phyloP scores from a whole-genome alignment of 1,284 basidiomycete genomes.

The Dichomitus squalens region DNA sequence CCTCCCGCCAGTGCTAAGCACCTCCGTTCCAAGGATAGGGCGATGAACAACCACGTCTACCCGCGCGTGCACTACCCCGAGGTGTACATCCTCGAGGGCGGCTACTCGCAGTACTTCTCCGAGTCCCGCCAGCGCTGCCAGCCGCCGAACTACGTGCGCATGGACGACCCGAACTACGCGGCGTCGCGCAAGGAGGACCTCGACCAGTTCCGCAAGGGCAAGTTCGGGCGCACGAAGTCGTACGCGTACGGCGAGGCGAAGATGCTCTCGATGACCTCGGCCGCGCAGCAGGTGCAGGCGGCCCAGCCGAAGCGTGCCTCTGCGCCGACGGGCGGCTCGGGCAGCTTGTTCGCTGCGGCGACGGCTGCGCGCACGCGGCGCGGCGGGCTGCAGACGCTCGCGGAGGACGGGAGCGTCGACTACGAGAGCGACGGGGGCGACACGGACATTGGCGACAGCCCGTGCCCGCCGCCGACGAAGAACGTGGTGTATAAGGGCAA shows the following conservation, averaged over 20 bases:
- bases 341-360: conserved; percentile 66
- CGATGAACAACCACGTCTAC: conserved; percentile 85
- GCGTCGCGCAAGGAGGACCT: conserved; percentile 82
- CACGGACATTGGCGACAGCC: conserved; percentile 76
- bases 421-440: conserved; percentile 70
- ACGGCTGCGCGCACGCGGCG: conserved; percentile 64
- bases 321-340: conserved; percentile 47
- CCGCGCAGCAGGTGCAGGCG: conserved; percentile 26
- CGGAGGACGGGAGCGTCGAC: conserved; percentile 61
- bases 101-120: conserved; percentile 89
- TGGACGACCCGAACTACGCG: conserved; percentile 91
- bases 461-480: conserved; percentile 75
- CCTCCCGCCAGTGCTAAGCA: conserved; percentile 76
- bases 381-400: conserved; percentile 56
- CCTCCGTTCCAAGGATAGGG: conserved; percentile 88
- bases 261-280: conserved; percentile 32
- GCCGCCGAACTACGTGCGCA: conserved; percentile 84
- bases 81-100: conserved; percentile 95
- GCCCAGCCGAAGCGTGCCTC: conserved; percentile 60
- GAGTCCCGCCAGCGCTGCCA: conserved; percentile 71
- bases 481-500: conserved; percentile 53
- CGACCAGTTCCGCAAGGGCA: conserved; percentile 88
- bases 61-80: conserved; percentile 96
- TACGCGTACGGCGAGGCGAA: conserved; percentile 84
- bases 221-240: conserved; percentile 85